Evolutionary conservation across 768 basidiomycete species (phyloP), one percentile per base, ranked within the genome.

Genomic region (Boletus fagicola): DNA sequence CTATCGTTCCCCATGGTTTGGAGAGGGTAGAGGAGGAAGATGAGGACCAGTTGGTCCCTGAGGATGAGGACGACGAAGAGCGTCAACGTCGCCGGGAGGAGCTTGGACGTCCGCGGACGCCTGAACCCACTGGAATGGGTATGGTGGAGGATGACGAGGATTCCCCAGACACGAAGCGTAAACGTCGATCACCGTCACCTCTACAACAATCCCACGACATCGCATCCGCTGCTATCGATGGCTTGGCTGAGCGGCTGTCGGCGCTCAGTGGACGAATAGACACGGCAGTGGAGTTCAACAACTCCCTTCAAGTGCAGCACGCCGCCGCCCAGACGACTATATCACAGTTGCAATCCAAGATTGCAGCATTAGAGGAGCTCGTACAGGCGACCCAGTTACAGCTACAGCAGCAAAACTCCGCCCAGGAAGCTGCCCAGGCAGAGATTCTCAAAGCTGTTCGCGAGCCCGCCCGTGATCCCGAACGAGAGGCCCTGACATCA

Each of bases 21-120:
- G 90, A 88, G 66, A 77, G 82, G 4, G 86, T 90, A 0, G 86
- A 86, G 0, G 89, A 90, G 64, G 88, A 87, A 63, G 86, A 89
- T 53, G 88, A 90, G 62, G 84, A 84, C 49, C 76, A 81, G 66
- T 54, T 76, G 24, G 71, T 67, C 1, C 62, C 64, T 18, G 72
- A 71, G 47, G 72, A 74, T 1, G 76, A 76, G 44, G 78, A 78
- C 11, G 78, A 79, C 40, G 82, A 83, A 51, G 80, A 83, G 48
- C 74, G 80, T 49, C 65, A 69, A 24, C 68, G 69, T 53, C 68
- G 75, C 54, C 75, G 78, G 46, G 79, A 81, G 45, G 85, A 85
- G 62, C 74, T 86, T 22, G 87, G 86, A 2, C 78, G 90, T 42
- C 92, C 91, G 4, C 77, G 81, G 8, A 94, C 93, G 7, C 92